A percentile compares a stretch with the other conserved stretches of the same genome.
phyloP scores from a whole-genome alignment of 768 basidiomycete species.

The Mycena latifolia region DNA sequence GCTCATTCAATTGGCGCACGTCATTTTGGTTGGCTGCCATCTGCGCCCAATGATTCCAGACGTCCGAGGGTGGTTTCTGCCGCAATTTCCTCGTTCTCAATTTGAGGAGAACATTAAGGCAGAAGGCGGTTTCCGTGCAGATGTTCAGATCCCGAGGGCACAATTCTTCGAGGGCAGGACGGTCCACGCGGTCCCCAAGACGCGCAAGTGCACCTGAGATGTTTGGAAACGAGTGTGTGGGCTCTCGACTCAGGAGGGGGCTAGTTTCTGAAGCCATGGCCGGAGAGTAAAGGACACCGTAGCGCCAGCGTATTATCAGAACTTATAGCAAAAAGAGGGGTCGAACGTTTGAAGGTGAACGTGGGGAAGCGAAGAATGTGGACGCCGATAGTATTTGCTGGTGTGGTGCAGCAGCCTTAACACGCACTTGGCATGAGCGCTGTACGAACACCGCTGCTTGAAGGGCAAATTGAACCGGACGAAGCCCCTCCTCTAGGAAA shows the following conservation, averaged over 20 bases:
- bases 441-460: constrained; percentile 66
- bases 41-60: constrained; percentile 59
- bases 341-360: constrained; percentile 24
- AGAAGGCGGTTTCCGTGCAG: constrained; percentile 43
- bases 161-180: constrained; percentile 38
- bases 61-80: constrained; percentile 40
- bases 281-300: neutral
- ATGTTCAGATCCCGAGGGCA: constrained; percentile 35
- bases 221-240: constrained; percentile 21
- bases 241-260: constrained; percentile 33
- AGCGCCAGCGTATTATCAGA: neutral
- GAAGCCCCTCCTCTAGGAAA: constrained; percentile 53
- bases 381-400: neutral
- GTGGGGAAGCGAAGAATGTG: neutral
- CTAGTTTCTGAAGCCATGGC: constrained; percentile 38
- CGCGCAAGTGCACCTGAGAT: constrained; percentile 35
- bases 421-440: constrained; percentile 56
- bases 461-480: constrained; percentile 91
- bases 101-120: constrained; percentile 50
- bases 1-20: constrained; percentile 48
- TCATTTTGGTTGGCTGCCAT: constrained; percentile 40
- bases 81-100: constrained; percentile 43
- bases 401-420: neutral
- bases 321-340: constrained; percentile 3
- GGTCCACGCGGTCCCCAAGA: constrained; percentile 38